Percentiles rank a stretch among this genome's conserved stretches.
phyloP scores from a whole-genome alignment of 805 yeast genomes.

The Candida maltosa region DNA sequence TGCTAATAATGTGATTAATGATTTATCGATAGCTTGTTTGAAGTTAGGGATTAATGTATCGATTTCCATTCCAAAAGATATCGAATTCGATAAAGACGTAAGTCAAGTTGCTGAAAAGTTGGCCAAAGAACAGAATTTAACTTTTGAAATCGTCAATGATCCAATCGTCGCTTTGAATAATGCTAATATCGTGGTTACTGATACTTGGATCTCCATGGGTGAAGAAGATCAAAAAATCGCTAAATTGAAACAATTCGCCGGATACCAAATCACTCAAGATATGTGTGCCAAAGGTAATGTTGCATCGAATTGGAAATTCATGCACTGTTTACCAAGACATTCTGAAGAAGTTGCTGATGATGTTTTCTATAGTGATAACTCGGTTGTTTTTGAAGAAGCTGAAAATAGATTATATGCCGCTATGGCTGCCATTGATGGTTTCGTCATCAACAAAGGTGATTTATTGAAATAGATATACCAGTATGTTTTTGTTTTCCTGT shows the following conservation, averaged over 20 bases:
- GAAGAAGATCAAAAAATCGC: constrained; percentile 76
- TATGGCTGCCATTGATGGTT: constrained; percentile 86
- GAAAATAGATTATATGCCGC: constrained; percentile 97
- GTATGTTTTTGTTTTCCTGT: background rate
- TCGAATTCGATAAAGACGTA: constrained; percentile 59
- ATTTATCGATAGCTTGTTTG: constrained; percentile 82
- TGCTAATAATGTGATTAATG: constrained; percentile 93
- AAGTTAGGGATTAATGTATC: constrained; percentile 80
- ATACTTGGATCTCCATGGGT: constrained; percentile 98
- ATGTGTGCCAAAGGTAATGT: constrained; percentile 60
- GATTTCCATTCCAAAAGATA: constrained; percentile 79
- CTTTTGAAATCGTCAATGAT: constrained; percentile 61
- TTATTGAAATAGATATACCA: constrained; percentile 16
- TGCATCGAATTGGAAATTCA: constrained; percentile 72
- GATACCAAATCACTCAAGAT: constrained; percentile 77
- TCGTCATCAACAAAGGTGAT: constrained; percentile 80
- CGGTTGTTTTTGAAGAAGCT: constrained; percentile 91
- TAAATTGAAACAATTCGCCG: constrained; percentile 77
- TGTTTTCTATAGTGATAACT: constrained; percentile 75
- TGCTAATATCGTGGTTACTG: constrained; percentile 87
- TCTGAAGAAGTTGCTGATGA: constrained; percentile 92
- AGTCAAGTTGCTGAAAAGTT: constrained; percentile 51
- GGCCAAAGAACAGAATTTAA: constrained; percentile 40
- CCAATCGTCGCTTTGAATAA: constrained; percentile 69
- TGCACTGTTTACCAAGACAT: constrained; percentile 98